Percentiles rank a stretch among this genome's conserved stretches.
These are phyloP conservation scores for Rutstroemia sp. DNA, from an alignment of 2,329 filamentous ascomycete species.

Conservation along the genomic window DNA sequence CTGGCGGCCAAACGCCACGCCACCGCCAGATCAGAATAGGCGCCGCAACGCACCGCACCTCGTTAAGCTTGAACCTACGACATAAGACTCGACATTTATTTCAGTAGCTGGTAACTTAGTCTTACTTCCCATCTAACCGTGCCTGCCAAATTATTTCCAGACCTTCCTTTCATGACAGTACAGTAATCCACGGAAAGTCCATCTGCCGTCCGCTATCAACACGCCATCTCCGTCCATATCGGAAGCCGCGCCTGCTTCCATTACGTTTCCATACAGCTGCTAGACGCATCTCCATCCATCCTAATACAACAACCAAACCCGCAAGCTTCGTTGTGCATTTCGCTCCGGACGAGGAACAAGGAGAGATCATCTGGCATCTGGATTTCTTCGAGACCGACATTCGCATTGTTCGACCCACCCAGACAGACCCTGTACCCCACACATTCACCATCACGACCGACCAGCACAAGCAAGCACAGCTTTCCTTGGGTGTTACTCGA, in stretches of 20 bases:
- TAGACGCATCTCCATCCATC: neutral
- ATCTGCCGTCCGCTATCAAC: neutral
- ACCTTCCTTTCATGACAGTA: neutral
- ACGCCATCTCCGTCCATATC: neutral
- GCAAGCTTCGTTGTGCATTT: too few species aligned
- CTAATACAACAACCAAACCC: neutral
- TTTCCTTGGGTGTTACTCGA: neutral
- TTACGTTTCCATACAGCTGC: neutral
- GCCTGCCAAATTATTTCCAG: neutral
- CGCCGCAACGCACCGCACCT: neutral
- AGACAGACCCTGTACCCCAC: slow-evolving; percentile 13
- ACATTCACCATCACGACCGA: neutral
- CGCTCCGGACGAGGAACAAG: too few species aligned
- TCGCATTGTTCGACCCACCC: neutral
- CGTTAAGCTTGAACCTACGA: neutral
- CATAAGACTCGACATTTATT: neutral
- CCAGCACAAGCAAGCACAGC: neutral
- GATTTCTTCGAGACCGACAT: neutral
- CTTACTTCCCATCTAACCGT: neutral
- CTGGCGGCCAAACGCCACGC: neutral
- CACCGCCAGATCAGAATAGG: neutral
- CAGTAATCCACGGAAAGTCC: neutral
- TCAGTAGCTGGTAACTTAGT: too few species aligned
- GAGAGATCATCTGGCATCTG: too few species aligned
- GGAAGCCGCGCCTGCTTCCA: neutral